Conservation (phyloP, 352 stramenopile species). For the Phytophthora fragariaefolia region DNA sequence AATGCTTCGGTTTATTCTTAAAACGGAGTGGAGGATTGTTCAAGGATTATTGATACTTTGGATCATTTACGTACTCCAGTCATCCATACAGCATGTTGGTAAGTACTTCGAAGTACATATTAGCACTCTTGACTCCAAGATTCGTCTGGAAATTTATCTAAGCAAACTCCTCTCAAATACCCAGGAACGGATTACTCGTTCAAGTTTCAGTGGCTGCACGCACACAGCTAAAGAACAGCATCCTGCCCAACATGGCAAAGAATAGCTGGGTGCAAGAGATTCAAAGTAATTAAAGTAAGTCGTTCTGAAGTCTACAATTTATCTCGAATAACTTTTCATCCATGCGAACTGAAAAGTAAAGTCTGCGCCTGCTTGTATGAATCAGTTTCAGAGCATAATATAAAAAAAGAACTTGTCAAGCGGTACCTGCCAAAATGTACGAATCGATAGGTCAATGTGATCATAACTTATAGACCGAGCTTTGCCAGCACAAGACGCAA, state of each 20-base stretch:
- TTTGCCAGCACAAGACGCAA: slow-evolving; percentile 18
- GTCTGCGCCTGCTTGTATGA: neutral
- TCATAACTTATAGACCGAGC: slow-evolving; percentile 18
- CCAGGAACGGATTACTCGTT: slow-evolving; percentile 1
- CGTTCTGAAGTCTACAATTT: neutral
- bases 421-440: slow-evolving; percentile 1
- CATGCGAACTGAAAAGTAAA: slow-evolving; percentile 3
- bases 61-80: neutral
- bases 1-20: neutral
- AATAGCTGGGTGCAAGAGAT: neutral
- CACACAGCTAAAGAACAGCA: no score
- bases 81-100: neutral
- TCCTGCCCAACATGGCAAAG: no score
- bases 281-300: neutral
- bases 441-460: neutral
- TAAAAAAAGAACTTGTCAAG: neutral
- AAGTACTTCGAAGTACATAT: neutral
- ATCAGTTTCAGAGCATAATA: neutral
- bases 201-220: neutral
- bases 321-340: neutral
- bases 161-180: neutral
- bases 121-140: no score
- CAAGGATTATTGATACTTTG: neutral
- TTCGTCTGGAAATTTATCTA: neutral
- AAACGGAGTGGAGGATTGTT: neutral